Evolutionary conservation across 768 basidiomycete genomes (phyloP).

Genomic region (Hortiboletus campestris): DNA sequence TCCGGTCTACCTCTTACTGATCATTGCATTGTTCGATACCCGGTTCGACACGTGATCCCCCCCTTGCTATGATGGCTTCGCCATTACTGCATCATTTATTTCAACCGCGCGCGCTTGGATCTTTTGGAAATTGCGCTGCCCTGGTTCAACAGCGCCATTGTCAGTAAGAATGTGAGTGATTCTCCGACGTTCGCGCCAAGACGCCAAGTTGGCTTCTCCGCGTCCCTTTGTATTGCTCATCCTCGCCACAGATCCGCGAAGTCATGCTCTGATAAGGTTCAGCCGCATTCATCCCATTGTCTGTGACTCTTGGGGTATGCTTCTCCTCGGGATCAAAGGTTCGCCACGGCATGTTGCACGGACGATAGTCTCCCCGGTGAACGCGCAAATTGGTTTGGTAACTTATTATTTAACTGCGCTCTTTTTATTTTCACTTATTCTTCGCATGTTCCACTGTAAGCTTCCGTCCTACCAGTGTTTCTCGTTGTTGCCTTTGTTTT

Average conservation of each 20-base stretch:
- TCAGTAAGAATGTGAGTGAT: constrained; percentile 67
- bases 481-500: not conserved
- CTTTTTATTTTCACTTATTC: not conserved
- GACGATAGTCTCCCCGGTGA: not conserved
- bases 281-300: not conserved
- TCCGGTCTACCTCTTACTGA: constrained; percentile 12
- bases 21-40: constrained; percentile 21
- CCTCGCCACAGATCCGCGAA: constrained; percentile 42
- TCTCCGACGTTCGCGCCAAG: not conserved
- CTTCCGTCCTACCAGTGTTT: not conserved
- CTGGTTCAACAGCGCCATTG: constrained; percentile 48
- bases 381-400: too few species aligned
- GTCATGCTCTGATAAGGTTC: constrained; percentile 44
- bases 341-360: not conserved
- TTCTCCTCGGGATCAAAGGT: not conserved
- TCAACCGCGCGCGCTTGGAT: constrained; percentile 1
- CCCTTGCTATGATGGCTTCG: constrained; percentile 20
- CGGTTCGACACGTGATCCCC: constrained; percentile 28
- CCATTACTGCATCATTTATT: constrained; percentile 1
- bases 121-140: constrained; percentile 10
- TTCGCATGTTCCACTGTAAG: not conserved
- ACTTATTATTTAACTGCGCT: too few species aligned
- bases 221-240: not conserved
- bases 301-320: not conserved
- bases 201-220: not conserved